phyloP scores from a whole-genome alignment of 73 alveolate genomes.

The Tetrahymena borealis region DNA sequence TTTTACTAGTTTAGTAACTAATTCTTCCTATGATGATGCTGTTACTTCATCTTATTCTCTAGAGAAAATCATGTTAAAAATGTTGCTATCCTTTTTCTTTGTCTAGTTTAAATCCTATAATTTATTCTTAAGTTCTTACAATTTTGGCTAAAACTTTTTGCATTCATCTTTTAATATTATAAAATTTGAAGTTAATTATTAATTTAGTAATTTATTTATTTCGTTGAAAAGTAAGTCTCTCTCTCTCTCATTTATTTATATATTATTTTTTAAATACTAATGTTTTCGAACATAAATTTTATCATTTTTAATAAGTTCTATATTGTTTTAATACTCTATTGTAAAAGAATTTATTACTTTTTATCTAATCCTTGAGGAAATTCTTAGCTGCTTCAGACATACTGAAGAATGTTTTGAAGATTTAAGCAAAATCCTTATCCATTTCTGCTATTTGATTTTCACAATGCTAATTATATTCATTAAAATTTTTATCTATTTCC shows the following conservation, averaged over 20 bases:
- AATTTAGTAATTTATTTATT: neutral
- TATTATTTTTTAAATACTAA: neutral
- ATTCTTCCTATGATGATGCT: neutral
- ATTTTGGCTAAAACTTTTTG: neutral
- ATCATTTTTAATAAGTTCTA: neutral
- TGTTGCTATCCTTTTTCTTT: neutral
- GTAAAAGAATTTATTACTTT: neutral
- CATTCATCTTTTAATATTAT: neutral
- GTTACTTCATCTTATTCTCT: neutral
- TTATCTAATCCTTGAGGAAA: constrained; percentile 7
- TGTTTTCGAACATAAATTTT: neutral
- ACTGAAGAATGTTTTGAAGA: constrained; percentile 13
- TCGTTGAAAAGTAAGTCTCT: constrained; percentile 5
- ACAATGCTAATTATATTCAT: neutral
- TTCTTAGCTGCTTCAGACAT: constrained; percentile 10
- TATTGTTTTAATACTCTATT: neutral
- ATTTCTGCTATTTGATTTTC: constrained; percentile 22
- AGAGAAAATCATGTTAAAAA: neutral
- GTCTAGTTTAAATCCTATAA: neutral
- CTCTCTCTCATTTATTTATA: neutral
- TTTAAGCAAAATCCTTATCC: constrained; percentile 13
- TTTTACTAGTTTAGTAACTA: neutral
- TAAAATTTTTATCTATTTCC: neutral
- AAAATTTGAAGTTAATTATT: no score
- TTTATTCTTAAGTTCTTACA: neutral